phyloP scores from a whole-genome alignment of 371 early-diverging fungal species.

The Rhizopus delemar region DNA sequence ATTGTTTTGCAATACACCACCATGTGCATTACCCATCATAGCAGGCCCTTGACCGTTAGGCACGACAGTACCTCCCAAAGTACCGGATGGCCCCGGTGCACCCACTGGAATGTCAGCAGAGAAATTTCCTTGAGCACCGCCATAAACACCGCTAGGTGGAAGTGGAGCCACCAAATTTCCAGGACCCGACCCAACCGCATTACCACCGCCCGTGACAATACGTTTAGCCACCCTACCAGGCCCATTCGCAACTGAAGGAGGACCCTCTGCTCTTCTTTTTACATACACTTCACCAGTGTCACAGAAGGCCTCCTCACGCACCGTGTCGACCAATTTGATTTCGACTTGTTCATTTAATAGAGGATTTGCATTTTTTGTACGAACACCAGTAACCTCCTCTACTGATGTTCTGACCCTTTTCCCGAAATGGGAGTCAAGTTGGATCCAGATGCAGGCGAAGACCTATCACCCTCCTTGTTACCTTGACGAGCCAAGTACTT shows the following conservation, averaged over 20 bases:
- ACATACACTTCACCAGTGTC: background rate
- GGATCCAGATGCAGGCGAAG: background rate
- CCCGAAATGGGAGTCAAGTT: conserved; percentile 1
- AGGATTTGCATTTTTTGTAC: conserved; percentile 1
- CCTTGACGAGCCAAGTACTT: background rate
- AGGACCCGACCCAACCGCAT: no score
- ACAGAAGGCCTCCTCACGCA: background rate
- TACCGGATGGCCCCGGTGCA: no score
- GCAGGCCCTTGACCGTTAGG: no score
- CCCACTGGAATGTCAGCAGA: background rate
- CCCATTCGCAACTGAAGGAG: background rate
- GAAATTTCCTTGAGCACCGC: background rate
- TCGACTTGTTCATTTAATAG: background rate
- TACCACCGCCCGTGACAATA: no score
- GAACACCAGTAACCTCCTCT: conserved; percentile 2
- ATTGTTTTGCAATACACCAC: no score
- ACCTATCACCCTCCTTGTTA: background rate
- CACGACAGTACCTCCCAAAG: no score
- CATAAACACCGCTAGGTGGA: background rate
- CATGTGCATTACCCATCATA: no score
- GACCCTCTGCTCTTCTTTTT: background rate
- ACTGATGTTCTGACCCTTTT: conserved; percentile 14
- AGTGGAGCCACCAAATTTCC: no score
- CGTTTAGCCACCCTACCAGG: background rate
- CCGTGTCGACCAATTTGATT: conserved; percentile 4